Evolutionary conservation across 228 moss, liverwort and hornwort species (phyloP), one percentile per base, ranked within the genome.

Genomic region (Sphagnum fallax): DNA sequence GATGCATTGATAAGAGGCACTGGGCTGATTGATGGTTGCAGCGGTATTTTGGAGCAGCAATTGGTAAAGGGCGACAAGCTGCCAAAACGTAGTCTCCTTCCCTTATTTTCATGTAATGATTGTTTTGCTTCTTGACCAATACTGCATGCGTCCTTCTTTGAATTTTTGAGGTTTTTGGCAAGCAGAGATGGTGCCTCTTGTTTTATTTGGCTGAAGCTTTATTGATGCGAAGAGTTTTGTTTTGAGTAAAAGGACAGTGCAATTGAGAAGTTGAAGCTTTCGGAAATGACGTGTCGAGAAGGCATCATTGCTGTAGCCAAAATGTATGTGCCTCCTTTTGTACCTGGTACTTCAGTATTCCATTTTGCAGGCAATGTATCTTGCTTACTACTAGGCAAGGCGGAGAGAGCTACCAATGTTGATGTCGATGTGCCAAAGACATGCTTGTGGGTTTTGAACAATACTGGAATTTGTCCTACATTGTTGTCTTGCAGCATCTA

Each of bases 41-140:
- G 87, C 88, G 93, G 5, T 98, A 93, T 70, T 98, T 93, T 67
- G 97, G 97, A 82, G 93, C 91, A 70, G 97, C 97, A 66, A 82
- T 93, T 78, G 93, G 93, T 8, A 98, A 98, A 81, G 93, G 93
- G 69, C 88, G 93, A 4, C 97, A 98, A 90, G 97, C 93, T 66
- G 92, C 97, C n/a, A 98, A 98, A 72, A 93, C 92, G 90, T 95
- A 81, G 58, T 10, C 2, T 13, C 49, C 14, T 65, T 10, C 65
- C 50, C 65, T 32, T 32, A 32, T 32, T 32, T 32, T 32, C 32
- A 32, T 32, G 32, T 32, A 32, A 32, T 32, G 32, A 32, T 32
- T 32, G 32, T 32, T 32, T 32, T 32, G 32, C 32, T 32, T 32
- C 32, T 32, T 32, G 32, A 2, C 32, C 2, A 1, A 32, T 32